Conservation (phyloP, 352 stramenopile genomes). For the Globisporangium mamillatum region DNA sequence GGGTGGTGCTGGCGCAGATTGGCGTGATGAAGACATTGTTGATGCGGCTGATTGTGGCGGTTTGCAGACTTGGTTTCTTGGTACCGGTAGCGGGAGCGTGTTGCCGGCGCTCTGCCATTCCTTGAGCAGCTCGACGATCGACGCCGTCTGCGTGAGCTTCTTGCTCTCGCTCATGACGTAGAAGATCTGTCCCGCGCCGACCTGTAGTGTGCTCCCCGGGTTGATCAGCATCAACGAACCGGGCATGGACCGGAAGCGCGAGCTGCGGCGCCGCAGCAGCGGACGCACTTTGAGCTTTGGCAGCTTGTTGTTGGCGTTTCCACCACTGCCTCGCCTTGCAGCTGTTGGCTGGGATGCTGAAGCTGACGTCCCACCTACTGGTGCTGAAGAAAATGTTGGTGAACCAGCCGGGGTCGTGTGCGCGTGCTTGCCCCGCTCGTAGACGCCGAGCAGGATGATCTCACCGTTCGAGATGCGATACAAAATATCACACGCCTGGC, state of each 20-base stretch:
- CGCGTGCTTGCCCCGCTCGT: slow-evolving; percentile 21
- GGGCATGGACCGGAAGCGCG: slow-evolving; percentile 4
- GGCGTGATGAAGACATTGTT: no score
- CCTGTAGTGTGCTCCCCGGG: slow-evolving; percentile 40
- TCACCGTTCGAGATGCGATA: slow-evolving; percentile 60
- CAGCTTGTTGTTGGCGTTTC: slow-evolving; percentile 4
- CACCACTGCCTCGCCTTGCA: background rate
- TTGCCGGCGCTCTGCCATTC: slow-evolving; percentile 45
- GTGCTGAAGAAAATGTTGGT: background rate
- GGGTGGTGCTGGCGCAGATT: background rate
- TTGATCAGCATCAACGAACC: slow-evolving; percentile 41
- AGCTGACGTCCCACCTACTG: background rate
- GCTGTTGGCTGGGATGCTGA: background rate
- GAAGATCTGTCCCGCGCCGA: slow-evolving; percentile 45
- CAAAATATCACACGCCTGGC: slow-evolving; percentile 43
- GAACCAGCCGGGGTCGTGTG: background rate
- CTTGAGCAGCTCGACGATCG: slow-evolving; percentile 39
- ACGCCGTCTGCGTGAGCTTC: slow-evolving; percentile 43
- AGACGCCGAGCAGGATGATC: slow-evolving; percentile 52
- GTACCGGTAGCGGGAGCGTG: slow-evolving; percentile 26
- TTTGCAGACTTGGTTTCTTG: background rate
- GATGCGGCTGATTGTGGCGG: background rate
- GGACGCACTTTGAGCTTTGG: slow-evolving; percentile 17
- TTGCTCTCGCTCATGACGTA: slow-evolving; percentile 73
- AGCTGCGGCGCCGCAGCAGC: slow-evolving; percentile 15